phyloP scores from a whole-genome alignment of 2,329 filamentous ascomycete genomes.

The Fusarium sp. region DNA sequence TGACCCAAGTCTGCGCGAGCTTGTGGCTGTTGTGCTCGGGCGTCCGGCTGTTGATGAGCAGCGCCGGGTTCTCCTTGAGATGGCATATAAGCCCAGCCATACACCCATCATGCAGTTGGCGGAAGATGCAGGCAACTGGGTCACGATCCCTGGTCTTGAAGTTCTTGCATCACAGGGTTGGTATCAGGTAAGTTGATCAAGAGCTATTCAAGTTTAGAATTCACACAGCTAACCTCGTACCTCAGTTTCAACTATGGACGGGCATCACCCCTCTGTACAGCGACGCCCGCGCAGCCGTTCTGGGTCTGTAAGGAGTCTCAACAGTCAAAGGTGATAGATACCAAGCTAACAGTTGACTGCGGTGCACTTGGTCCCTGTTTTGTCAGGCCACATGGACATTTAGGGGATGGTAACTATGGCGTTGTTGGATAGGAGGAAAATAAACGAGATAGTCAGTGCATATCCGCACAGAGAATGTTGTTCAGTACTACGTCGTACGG shows the following conservation, averaged over 20 bases:
- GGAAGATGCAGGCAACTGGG: slow-evolving; percentile 77
- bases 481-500: slow-evolving; percentile 2
- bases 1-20: slow-evolving; percentile 74
- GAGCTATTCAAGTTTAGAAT: background rate
- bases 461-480: slow-evolving; percentile 6
- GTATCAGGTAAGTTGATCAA: slow-evolving; percentile 74
- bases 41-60: slow-evolving; percentile 51
- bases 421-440: slow-evolving; percentile 18
- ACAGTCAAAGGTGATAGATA: slow-evolving; percentile 7
- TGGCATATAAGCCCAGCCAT: slow-evolving; percentile 92
- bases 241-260: slow-evolving; percentile 84
- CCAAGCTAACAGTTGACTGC: background rate
- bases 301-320: slow-evolving; percentile 49
- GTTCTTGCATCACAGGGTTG: slow-evolving; percentile 89
- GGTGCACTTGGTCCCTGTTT: slow-evolving; percentile 6
- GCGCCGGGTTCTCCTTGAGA: slow-evolving; percentile 80
- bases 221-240: slow-evolving; percentile 31
- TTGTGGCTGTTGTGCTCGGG: slow-evolving; percentile 67
- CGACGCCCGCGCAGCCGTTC: slow-evolving; percentile 71
- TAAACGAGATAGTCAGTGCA: slow-evolving; percentile 8
- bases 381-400: background rate
- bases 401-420: slow-evolving; percentile 11
- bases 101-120: slow-evolving; percentile 90
- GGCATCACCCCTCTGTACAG: slow-evolving; percentile 79
- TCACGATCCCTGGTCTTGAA: slow-evolving; percentile 85